Evolutionary conservation across 1,284 basidiomycete genomes (phyloP), one percentile per base, ranked within the genome.

Genomic region (Ganoderma boninense): DNA sequence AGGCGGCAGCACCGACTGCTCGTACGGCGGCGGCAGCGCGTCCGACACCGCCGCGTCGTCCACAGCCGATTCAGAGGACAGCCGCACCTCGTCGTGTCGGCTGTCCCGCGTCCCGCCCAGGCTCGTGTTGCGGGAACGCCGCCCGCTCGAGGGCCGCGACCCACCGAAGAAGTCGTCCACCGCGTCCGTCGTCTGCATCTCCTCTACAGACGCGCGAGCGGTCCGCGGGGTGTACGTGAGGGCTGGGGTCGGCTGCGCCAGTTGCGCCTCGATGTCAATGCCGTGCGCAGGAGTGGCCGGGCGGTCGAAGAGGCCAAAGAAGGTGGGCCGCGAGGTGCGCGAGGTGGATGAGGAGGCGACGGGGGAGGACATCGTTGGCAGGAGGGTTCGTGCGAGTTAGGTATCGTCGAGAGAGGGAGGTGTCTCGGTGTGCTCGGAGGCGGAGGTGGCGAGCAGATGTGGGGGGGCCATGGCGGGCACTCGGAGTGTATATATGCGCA

Each of bases 91-190:
- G 71, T 80, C 78, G 70, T 79, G 77, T 1, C 78, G 77, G 70
- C 78, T 79, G 71, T 79, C 78, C 23, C 69, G 77, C 1, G 77
- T 80, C 61, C 78, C 77, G 4, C 65, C 46, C 20, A 68, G 20
- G 75, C 63, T 52, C 66, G 67, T 13, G 67, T 77, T 5, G 74
- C 62, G 57, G 7, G 54, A 0, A 13, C 18, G 54, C 26, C 18
- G 54, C 14, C 26, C 14, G 54, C 29, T 74, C 32, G 73, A 68
- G 44, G 73, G 42, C 18, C 64, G 68, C 49, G 75, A 67, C 35
- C 71, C 75, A 23, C 79, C 79, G 66, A 80, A 79, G 75, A 80
- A 80, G 64, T 77, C 78, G 71, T 80, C 77, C 72, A 79, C 57
- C 11, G 77, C 67, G 69, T 79, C 71, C 6, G 42, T 35, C 35